Evolutionary conservation across 805 yeast genomes (phyloP).

Genomic region (Candida chilensis): DNA sequence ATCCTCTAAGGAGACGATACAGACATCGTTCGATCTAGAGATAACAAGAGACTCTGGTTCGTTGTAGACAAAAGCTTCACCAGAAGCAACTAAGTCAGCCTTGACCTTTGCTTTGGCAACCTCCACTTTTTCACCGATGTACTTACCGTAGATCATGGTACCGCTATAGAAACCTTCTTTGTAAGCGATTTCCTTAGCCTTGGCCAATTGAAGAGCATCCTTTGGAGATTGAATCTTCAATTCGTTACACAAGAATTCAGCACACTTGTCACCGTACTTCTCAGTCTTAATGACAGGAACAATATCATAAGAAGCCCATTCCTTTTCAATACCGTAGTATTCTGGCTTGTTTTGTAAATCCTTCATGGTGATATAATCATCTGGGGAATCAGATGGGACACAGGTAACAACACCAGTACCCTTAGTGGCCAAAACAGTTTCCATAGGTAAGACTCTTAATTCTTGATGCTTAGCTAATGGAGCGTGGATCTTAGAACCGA

Average conservation of each 20-base stretch:
- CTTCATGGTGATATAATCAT: slow-evolving; percentile 80
- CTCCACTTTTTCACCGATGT: slow-evolving; percentile 85
- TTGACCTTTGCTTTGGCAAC: slow-evolving; percentile 82
- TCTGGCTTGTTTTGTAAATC: slow-evolving; percentile 88
- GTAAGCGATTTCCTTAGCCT: slow-evolving; percentile 91
- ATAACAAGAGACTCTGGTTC: slow-evolving; percentile 90
- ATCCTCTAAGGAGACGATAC: slow-evolving; percentile 94
- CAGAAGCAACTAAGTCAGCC: slow-evolving; percentile 67
- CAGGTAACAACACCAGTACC: slow-evolving; percentile 99
- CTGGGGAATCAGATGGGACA: slow-evolving; percentile 99
- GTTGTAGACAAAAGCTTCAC: slow-evolving; percentile 80
- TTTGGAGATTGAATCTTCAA: slow-evolving; percentile 92
- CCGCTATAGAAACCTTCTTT: slow-evolving; percentile 96
- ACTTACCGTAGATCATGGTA: slow-evolving; percentile 68
- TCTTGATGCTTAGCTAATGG: slow-evolving; percentile 67
- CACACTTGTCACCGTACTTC: slow-evolving; percentile 82
- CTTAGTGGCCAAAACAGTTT: slow-evolving; percentile 85
- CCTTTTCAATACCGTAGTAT: slow-evolving; percentile 73
- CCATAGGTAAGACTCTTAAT: slow-evolving; percentile 91
- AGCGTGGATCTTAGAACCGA: slow-evolving; percentile 83
- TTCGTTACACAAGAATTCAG: slow-evolving; percentile 75
- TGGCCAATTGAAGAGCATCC: slow-evolving; percentile 76
- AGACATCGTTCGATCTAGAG: slow-evolving; percentile 94
- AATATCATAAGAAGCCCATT: slow-evolving; percentile 75
- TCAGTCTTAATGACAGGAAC: slow-evolving; percentile 72